phyloP scores from a whole-genome alignment of 768 basidiomycete species.

The Vararia minispora region DNA sequence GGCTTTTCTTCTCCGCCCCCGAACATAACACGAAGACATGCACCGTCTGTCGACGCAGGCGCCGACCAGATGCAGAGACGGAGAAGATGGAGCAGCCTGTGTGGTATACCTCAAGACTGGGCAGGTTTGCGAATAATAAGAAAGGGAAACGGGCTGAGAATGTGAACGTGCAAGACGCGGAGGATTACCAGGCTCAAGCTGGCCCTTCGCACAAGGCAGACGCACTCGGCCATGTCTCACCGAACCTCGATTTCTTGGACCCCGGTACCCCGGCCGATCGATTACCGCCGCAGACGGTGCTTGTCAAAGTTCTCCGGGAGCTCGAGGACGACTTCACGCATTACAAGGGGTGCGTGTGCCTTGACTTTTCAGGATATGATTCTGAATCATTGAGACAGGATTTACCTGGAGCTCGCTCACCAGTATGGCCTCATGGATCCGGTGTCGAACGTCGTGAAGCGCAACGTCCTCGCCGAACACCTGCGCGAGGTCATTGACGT shows the following conservation, averaged over 20 bases:
- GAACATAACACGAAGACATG: conserved; percentile 66
- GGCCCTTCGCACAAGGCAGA: conserved; percentile 10
- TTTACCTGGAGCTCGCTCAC: conserved; percentile 85
- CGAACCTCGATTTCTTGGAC: conserved; percentile 9
- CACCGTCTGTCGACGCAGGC: conserved; percentile 47
- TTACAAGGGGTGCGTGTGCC: conserved; percentile 70
- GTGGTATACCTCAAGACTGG: conserved; percentile 17
- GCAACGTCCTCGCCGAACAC: conserved; percentile 82
- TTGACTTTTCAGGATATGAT: conserved; percentile 3
- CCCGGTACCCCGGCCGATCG: conserved; percentile 17
- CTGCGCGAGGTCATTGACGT: conserved; percentile 86
- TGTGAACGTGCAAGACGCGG: conserved; percentile 5
- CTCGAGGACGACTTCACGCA: conserved; percentile 93
- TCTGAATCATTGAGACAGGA: conserved; percentile 33
- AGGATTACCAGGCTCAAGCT: conserved; percentile 9
- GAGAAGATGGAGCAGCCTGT: conserved; percentile 13
- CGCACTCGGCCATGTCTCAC: background rate
- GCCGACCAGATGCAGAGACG: conserved; percentile 13
- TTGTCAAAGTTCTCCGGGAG: conserved; percentile 73
- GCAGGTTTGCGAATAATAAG: conserved; percentile 7
- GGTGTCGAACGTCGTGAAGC: conserved; percentile 65
- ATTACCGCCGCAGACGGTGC: conserved; percentile 80
- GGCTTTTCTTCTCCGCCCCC: conserved; percentile 71
- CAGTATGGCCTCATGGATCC: conserved; percentile 89
- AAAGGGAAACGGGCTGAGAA: background rate